Conservation (phyloP, 1,139 yeast genomes). For the Debaryomycetaceae sp. region DNA sequence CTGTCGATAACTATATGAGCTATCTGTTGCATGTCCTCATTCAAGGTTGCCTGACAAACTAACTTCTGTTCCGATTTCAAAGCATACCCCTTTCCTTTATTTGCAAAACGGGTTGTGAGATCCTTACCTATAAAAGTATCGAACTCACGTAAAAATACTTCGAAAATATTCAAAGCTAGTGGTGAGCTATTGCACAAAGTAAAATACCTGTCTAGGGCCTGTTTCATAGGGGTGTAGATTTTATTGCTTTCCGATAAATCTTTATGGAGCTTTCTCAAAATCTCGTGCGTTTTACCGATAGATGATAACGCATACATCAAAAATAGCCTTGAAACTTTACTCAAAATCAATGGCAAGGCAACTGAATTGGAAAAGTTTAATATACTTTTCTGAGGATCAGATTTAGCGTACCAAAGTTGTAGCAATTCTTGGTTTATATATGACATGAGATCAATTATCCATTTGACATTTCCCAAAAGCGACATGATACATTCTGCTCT, state of each 20-base stretch:
- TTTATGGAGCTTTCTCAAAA: constrained; percentile 44
- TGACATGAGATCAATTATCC: constrained; percentile 72
- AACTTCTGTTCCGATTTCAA: constrained; percentile 61
- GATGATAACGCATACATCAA: constrained; percentile 69
- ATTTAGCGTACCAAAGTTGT: constrained; percentile 26
- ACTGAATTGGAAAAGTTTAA: constrained; percentile 31
- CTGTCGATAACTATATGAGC: constrained; percentile 31
- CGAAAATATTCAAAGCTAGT: constrained; percentile 57
- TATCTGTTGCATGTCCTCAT: constrained; percentile 39
- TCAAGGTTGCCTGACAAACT: constrained; percentile 59
- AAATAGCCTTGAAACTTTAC: constrained; percentile 69
- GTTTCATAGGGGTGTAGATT: constrained; percentile 51
- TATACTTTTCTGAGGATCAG: constrained; percentile 19
- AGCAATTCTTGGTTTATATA: constrained; percentile 67
- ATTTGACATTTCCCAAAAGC: constrained; percentile 68
- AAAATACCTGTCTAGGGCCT: constrained; percentile 51
- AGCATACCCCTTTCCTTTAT: constrained; percentile 29
- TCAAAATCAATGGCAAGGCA: constrained; percentile 53
- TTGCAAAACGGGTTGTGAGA: constrained; percentile 16
- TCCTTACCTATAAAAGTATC: constrained; percentile 36
- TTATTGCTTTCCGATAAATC: constrained; percentile 41
- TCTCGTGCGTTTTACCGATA: constrained; percentile 63
- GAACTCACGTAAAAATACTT: constrained; percentile 55
- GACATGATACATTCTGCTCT: constrained; percentile 59
- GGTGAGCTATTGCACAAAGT: constrained; percentile 55